Base-by-base conservation (phyloP, 768 basidiomycete genomes). In the Psilocybe cubensis region DNA sequence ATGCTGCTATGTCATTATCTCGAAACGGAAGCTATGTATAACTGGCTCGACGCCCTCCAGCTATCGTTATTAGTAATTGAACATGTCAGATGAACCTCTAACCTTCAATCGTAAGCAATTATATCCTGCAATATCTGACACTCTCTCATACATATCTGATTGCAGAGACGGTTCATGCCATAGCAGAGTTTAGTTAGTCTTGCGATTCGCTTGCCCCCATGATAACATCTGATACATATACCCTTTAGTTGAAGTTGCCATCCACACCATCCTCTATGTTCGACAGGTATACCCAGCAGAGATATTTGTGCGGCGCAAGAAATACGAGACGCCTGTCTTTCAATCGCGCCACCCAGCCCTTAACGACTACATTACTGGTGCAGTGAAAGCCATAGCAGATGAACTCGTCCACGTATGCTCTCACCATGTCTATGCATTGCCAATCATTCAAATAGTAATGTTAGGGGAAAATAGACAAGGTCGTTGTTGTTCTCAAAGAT, bases 291-390 rank as follows among this genome's bases (percentile, higher is more conserved):
- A 98, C 66, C 96, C 96, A 0, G 78, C 88, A 41, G 91, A 92
- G 54, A 79, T 97, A 18, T 98, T 98, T 69, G 80, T 90, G 35
- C 83, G 94, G 40, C 82, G 92, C 55, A 91, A 90, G 75, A 95
- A 94, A 70, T 97, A 95, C 70, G 87, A 93, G 58, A 89, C 89
- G 0, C 91, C 93, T 0, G 93, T 96, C 9, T 98, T 87, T 68
- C 94, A 97, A 74, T 94, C 92, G 3, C 86, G 95, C n/a, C 92
- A 96, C 69, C 94, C 95, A 2, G 83, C 84, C 40, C 77, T 98
- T 51, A 90, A 92, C 61, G 86, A 89, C 43, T 98, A 97, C 69
- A 89, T 98, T 54, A 84, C 92, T n/a, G 90, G 91, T 18, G 89
- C 92, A 2, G 80, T 94, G 56, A 89, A 88, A 66, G 88, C 92